Percentiles rank a stretch among this genome's conserved stretches.
Conservation (phyloP, 495 filamentous ascomycete species). For the Penicillium herquei region DNA sequence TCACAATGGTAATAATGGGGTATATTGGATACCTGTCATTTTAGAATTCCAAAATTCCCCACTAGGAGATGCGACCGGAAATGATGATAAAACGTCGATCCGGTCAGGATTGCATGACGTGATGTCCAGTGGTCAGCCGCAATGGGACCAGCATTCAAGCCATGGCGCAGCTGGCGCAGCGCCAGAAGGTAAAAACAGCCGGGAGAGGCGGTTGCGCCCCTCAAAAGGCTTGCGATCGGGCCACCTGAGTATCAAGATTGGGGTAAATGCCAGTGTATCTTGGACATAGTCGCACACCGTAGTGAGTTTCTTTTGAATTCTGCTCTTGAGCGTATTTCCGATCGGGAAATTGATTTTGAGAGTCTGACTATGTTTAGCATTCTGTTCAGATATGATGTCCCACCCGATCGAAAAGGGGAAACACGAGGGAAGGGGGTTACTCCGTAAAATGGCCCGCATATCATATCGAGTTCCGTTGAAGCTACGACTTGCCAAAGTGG, state of each 20-base stretch:
- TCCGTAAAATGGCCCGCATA: slow-evolving; percentile 11
- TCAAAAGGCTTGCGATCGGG: slow-evolving; percentile 1
- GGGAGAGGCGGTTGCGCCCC: slow-evolving; percentile 1
- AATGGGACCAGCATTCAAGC: slow-evolving; percentile 1
- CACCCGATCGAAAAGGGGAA: neutral
- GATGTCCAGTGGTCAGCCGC: neutral
- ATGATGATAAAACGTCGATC: slow-evolving; percentile 13
- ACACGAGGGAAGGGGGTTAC: neutral
- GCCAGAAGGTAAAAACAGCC: neutral
- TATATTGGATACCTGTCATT: slow-evolving; percentile 8
- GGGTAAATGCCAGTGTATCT: neutral
- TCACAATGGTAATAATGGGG: slow-evolving; percentile 9
- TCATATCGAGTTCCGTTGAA: slow-evolving; percentile 2
- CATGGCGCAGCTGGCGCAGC: slow-evolving; percentile 2
- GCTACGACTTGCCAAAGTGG: slow-evolving; percentile 19
- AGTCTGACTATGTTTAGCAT: neutral
- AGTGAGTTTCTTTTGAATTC: neutral
- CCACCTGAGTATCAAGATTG: neutral
- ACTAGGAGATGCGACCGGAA: slow-evolving; percentile 1
- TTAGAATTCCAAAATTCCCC: slow-evolving; percentile 5
- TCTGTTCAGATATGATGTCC: neutral
- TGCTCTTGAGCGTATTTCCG: neutral
- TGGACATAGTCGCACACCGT: neutral
- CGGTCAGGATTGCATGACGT: slow-evolving; percentile 4
- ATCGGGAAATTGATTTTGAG: neutral